Conservation (phyloP, 2,329 filamentous ascomycete genomes). For the Penicillium sp. region DNA sequence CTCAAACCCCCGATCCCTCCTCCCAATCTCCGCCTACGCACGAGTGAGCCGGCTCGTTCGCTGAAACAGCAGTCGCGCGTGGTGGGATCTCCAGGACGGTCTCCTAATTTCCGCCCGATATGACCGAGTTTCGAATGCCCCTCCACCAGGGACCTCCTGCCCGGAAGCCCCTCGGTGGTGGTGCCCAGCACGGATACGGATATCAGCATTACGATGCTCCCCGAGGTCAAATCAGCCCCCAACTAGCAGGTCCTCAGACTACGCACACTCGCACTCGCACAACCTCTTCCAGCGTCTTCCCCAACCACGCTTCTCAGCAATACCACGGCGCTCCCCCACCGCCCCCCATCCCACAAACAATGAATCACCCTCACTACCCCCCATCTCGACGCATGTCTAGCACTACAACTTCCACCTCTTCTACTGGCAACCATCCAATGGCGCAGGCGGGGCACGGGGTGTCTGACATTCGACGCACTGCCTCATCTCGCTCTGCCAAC, state of each 20-base stretch:
- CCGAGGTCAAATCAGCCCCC: constrained; percentile 28
- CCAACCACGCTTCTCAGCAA: constrained; percentile 28
- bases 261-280: constrained; percentile 43
- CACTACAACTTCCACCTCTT: constrained; percentile 45
- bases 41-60: constrained; percentile 3
- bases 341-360: constrained; percentile 30
- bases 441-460: constrained; percentile 26
- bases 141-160: constrained; percentile 35
- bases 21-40: background rate
- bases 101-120: constrained; percentile 32
- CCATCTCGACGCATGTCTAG: constrained; percentile 40
- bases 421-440: constrained; percentile 37
- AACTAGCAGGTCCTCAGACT: constrained; percentile 28
- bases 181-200: constrained; percentile 25
- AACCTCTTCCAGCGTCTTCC: constrained; percentile 39
- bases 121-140: constrained; percentile 42
- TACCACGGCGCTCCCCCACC: constrained; percentile 29
- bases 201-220: constrained; percentile 31
- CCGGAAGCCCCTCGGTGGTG: constrained; percentile 32
- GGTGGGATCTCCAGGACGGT: constrained; percentile 28
- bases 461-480: constrained; percentile 66
- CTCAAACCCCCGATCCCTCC: background rate
- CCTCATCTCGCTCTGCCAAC: constrained; percentile 73
- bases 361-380: constrained; percentile 28
- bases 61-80: background rate